phyloP scores from a whole-genome alignment of 2,329 filamentous ascomycete genomes.

The Chaetomiaceae sp. region DNA sequence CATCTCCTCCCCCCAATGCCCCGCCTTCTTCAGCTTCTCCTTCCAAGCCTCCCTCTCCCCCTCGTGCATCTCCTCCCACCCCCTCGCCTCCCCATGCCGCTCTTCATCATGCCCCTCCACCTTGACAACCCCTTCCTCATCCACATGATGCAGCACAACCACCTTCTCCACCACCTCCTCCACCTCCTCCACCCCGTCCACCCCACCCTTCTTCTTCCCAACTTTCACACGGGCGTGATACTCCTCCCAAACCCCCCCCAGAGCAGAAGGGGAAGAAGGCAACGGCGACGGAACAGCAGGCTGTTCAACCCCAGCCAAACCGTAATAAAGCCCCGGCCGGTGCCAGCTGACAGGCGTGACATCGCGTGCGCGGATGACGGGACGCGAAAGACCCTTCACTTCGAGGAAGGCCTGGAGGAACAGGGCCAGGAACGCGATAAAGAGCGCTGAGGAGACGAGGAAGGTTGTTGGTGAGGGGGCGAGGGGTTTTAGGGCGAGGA shows the following conservation, averaged over 20 bases:
- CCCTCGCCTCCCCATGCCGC: constrained; percentile 49
- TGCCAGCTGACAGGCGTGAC: constrained; percentile 48
- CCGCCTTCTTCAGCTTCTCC: constrained; percentile 60
- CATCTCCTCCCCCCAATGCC: constrained; percentile 74
- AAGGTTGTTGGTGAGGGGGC: constrained; percentile 47
- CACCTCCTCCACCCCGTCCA: not conserved
- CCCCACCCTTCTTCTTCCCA: not conserved
- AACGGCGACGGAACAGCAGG: not conserved
- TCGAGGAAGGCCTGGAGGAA: constrained; percentile 62
- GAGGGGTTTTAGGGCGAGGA: constrained; percentile 57
- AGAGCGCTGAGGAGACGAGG: constrained; percentile 48
- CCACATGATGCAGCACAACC: constrained; percentile 24
- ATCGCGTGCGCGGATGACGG: constrained; percentile 50
- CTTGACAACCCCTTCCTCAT: constrained; percentile 32
- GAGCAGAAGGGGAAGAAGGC: no score
- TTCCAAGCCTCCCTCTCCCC: constrained; percentile 66
- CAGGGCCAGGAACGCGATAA: constrained; percentile 57
- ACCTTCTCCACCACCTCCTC: constrained; percentile 3
- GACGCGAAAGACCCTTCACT: constrained; percentile 51
- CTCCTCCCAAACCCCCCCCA: no score
- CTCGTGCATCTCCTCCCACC: constrained; percentile 66
- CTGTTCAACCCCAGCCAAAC: not conserved
- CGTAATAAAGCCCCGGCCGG: constrained; percentile 2
- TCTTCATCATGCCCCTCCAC: constrained; percentile 44
- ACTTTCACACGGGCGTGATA: not conserved